These are phyloP conservation scores for Ascobolus immersus DNA, from an alignment of 495 filamentous ascomycete species.

Conservation along the genomic window DNA sequence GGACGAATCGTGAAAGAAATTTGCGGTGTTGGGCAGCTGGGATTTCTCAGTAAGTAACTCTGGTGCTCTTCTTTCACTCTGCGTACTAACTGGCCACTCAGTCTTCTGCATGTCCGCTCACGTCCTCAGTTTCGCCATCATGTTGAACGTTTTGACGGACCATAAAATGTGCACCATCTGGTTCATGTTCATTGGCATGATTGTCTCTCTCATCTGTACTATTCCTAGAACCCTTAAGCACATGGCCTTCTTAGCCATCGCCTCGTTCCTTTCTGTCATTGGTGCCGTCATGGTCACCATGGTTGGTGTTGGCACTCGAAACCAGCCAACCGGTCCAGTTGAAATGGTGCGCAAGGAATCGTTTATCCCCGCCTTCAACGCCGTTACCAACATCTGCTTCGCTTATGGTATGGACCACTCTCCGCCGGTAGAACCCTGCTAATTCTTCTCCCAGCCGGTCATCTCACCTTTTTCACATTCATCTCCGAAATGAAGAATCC, in stretches of 20 bases:
- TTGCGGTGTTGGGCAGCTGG: constrained; percentile 32
- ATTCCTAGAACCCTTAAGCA: constrained; percentile 38
- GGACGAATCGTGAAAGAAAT: constrained; percentile 47
- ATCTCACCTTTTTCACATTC: constrained; percentile 52
- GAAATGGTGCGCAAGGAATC: constrained; percentile 8
- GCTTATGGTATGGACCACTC: constrained; percentile 41
- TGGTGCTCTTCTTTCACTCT: no score
- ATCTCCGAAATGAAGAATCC: constrained; percentile 55
- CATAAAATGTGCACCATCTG: constrained; percentile 41
- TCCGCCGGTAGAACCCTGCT: no score
- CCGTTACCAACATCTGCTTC: constrained; percentile 50
- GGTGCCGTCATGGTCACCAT: constrained; percentile 40
- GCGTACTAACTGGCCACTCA: no score
- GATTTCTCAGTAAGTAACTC: no score
- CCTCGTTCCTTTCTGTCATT: constrained; percentile 35
- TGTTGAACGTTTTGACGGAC: constrained; percentile 38
- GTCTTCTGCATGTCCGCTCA: constrained; percentile 59
- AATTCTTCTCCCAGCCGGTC: constrained; percentile 23
- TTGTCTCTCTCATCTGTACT: constrained; percentile 35
- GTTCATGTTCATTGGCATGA: constrained; percentile 36
- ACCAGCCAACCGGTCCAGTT: background rate
- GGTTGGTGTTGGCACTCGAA: constrained; percentile 23
- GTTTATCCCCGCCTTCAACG: constrained; percentile 28
- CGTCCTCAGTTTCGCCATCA: constrained; percentile 45
- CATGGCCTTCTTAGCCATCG: constrained; percentile 36